Percentiles rank a stretch among this genome's conserved stretches.
phyloP scores from a whole-genome alignment of 108 stramenopile species.

The Chaetoceros tenuissimus region DNA sequence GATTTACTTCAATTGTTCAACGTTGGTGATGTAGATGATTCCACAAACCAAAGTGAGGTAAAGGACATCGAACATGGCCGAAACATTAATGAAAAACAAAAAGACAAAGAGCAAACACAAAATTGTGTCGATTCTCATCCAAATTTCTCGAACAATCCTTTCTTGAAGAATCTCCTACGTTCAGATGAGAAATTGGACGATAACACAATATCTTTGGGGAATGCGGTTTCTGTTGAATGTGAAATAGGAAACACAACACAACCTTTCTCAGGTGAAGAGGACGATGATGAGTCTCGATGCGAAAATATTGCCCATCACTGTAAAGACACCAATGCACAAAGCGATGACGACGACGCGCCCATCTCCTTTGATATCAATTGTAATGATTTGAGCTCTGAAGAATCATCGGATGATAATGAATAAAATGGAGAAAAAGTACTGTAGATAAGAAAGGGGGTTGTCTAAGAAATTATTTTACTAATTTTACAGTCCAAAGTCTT shows the following conservation, averaged over 20 bases:
- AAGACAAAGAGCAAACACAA: neutral
- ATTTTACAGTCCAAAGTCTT: conserved; percentile 29
- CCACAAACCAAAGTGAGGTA: neutral
- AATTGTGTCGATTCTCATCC: neutral
- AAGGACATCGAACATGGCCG: neutral
- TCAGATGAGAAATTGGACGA: neutral
- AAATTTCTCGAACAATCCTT: neutral
- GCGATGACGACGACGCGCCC: neutral
- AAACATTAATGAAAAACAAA: too few relatives aligned
- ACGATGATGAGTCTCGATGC: neutral
- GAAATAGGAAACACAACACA: neutral
- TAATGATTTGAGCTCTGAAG: neutral
- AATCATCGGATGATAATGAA: neutral
- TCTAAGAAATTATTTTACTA: neutral
- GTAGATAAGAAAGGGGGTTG: neutral
- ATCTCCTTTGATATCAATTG: neutral
- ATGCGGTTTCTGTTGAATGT: neutral
- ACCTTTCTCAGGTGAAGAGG: neutral
- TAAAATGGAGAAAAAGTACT: neutral
- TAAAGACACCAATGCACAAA: neutral
- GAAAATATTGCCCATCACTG: neutral
- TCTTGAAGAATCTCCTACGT: neutral
- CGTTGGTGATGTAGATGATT: too few relatives aligned
- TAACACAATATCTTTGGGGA: too few relatives aligned
- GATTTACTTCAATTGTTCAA: neutral